Evolutionary conservation across 345 rosid genomes (phyloP).

Genomic region (Excoecaria cochinchinensis): DNA sequence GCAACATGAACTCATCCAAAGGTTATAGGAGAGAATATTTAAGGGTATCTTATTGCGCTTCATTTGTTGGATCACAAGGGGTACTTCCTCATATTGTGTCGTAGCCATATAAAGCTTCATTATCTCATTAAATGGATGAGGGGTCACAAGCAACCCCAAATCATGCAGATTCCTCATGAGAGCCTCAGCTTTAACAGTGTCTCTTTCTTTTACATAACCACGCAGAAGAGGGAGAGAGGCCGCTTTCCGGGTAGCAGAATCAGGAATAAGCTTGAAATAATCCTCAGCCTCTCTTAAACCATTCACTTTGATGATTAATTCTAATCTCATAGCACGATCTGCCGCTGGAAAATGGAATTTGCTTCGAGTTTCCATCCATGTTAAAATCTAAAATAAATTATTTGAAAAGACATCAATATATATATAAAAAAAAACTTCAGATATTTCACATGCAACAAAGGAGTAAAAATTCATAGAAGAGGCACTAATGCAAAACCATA

Average conservation of each 20-base stretch:
- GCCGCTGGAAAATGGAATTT: constrained; percentile 22
- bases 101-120: constrained; percentile 57
- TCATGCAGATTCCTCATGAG: constrained; percentile 44
- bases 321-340: constrained; percentile 43
- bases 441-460: neutral
- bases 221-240: constrained; percentile 53
- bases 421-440: neutral
- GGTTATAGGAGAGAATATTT: constrained; percentile 56
- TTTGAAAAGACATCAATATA: neutral
- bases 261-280: constrained; percentile 34
- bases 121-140: constrained; percentile 64
- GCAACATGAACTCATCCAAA: constrained; percentile 58
- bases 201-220: constrained; percentile 44
- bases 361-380: constrained; percentile 50
- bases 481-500: neutral
- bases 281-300: constrained; percentile 47
- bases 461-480: neutral
- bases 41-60: constrained; percentile 48
- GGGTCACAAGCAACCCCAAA: constrained; percentile 48
- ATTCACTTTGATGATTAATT: constrained; percentile 40
- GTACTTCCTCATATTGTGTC: constrained; percentile 43
- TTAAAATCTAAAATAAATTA: constrained; percentile 35
- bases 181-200: constrained; percentile 46
- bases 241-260: constrained; percentile 32
- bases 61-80: constrained; percentile 50